Conservation (phyloP, 2,329 filamentous ascomycete genomes). For the Colletotrichum spaethianum region DNA sequence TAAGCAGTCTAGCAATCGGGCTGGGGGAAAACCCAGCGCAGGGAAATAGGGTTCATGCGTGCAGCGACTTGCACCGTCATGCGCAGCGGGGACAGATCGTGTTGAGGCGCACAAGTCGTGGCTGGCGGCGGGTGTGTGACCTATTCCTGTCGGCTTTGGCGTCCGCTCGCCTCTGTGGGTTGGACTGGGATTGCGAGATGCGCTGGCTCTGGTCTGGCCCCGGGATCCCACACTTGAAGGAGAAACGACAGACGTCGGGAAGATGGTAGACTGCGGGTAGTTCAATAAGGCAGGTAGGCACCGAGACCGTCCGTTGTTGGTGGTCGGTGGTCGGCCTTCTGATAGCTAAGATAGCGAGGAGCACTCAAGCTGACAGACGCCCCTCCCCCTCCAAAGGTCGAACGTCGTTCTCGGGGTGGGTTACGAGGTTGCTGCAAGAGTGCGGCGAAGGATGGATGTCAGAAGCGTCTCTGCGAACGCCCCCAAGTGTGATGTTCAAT, state of each 20-base stretch:
- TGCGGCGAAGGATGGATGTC: background rate
- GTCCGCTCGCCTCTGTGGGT: background rate
- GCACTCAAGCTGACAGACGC: too few relatives aligned
- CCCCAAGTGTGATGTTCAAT: background rate
- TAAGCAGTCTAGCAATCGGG: background rate
- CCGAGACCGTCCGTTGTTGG: background rate
- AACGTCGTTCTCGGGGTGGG: background rate
- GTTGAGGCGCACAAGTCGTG: background rate
- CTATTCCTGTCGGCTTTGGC: background rate
- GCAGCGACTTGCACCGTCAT: conserved; percentile 20
- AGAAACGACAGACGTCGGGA: background rate
- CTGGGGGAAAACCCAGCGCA: background rate
- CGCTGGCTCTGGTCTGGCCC: conserved; percentile 5
- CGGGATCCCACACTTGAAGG: conserved; percentile 10
- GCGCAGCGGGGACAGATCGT: conserved; percentile 8
- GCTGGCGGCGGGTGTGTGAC: conserved; percentile 17
- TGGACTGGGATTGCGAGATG: background rate
- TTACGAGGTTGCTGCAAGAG: background rate
- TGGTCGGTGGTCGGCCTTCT: background rate
- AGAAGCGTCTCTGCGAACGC: background rate
- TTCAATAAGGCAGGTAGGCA: too few relatives aligned
- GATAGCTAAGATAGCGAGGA: background rate
- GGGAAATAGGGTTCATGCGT: conserved; percentile 24
- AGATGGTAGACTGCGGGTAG: background rate
- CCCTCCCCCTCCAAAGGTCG: too few relatives aligned